Conservation (phyloP, 352 stramenopile species). For the Phytophthora citricola region DNA sequence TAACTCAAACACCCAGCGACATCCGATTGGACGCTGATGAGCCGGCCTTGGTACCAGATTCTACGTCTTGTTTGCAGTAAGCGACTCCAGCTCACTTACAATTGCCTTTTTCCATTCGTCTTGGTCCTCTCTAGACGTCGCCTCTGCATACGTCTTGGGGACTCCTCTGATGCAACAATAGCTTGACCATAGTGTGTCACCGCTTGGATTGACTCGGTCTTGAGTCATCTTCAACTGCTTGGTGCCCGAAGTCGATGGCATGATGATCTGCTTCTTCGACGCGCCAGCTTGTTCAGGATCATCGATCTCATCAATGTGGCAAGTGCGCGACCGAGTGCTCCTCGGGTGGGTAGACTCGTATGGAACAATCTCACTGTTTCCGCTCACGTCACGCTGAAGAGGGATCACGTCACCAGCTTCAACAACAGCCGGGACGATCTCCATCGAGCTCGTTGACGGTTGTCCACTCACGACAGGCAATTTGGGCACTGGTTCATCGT, state of each 20-base stretch:
- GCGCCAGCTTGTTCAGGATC: background rate
- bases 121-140: constrained; percentile 2
- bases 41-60: constrained; percentile 3
- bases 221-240: background rate
- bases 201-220: background rate
- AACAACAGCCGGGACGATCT: no score
- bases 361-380: background rate
- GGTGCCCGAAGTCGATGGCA: background rate
- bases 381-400: background rate
- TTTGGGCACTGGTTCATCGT: background rate
- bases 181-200: background rate
- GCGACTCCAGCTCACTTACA: constrained; percentile 15
- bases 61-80: background rate
- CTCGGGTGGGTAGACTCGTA: background rate
- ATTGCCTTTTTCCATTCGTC: constrained; percentile 16
- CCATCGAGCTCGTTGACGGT: no score
- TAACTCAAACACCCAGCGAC: constrained; percentile 6
- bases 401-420: no score
- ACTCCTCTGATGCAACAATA: background rate
- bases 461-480: no score
- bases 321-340: background rate
- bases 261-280: background rate
- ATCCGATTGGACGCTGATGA: constrained; percentile 2
- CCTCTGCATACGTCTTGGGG: constrained; percentile 10
- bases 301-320: background rate